These are phyloP conservation scores for Zygnema cylindricum DNA, from an alignment of 139 green algal species.

Conservation along the genomic window DNA sequence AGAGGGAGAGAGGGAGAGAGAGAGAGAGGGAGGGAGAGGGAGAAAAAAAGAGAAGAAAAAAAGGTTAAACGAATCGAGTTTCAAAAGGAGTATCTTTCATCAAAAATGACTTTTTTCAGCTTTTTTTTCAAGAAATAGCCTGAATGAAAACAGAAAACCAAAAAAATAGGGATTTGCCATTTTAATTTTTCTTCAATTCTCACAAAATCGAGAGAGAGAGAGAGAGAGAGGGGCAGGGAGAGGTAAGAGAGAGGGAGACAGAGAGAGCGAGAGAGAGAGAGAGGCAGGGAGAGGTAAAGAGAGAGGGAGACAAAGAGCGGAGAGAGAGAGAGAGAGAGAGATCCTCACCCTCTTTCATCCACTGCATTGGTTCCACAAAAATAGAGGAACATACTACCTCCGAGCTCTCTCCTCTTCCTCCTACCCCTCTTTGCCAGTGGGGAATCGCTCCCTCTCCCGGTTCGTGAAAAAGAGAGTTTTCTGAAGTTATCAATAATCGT, in stretches of 20 bases:
- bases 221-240: no score
- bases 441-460: neutral
- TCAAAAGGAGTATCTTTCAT: neutral
- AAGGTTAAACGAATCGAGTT: neutral
- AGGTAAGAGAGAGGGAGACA: neutral
- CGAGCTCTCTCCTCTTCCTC: neutral
- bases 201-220: neutral
- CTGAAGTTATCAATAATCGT: neutral
- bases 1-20: no score
- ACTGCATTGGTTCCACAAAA: conserved; percentile 52
- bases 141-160: neutral
- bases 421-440: neutral
- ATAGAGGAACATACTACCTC: conserved; percentile 26
- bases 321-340: neutral
- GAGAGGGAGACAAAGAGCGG: no score
- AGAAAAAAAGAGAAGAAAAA: neutral
- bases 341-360: conserved; percentile 39
- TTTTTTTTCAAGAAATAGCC: neutral
- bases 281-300: neutral
- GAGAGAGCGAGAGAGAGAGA: neutral
- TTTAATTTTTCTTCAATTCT: neutral
- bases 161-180: neutral
- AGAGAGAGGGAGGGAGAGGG: no score
- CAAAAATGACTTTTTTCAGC: neutral
- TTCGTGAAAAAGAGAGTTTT: conserved; percentile 46